phyloP scores from a whole-genome alignment of 2,329 filamentous ascomycete genomes.

The Lasiodiplodia gonubiensis region DNA sequence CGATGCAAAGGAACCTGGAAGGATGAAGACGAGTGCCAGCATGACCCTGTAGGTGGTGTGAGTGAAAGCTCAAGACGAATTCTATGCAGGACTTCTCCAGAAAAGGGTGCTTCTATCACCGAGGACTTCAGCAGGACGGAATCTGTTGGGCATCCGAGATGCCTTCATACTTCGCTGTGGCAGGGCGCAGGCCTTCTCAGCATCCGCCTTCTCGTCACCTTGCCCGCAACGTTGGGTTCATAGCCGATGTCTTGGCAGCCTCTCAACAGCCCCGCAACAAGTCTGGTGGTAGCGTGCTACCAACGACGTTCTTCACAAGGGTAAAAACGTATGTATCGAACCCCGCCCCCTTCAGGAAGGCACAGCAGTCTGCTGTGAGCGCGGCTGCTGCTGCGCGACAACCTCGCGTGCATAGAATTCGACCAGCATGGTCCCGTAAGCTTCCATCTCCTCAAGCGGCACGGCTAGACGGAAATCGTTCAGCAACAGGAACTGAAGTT shows the following conservation, averaged over 20 bases:
- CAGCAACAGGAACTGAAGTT: conserved; percentile 91
- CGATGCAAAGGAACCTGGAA: conserved; percentile 15
- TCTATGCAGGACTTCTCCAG: conserved; percentile 25
- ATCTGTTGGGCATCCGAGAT: conserved; percentile 13
- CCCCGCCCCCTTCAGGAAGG: conserved; percentile 11
- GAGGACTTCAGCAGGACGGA: conserved; percentile 12
- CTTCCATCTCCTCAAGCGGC: conserved; percentile 92
- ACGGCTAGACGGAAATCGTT: conserved; percentile 96
- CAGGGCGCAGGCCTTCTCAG: conserved; percentile 4
- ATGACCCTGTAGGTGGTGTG: not conserved
- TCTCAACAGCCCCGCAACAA: not conserved
- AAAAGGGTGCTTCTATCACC: conserved; percentile 16
- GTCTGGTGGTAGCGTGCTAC: not conserved
- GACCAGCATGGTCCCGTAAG: conserved; percentile 97
- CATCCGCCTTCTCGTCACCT: not conserved
- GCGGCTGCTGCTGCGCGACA: conserved; percentile 57
- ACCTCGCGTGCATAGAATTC: conserved; percentile 97
- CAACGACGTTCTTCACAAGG: not conserved
- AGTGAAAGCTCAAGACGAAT: conserved; percentile 12
- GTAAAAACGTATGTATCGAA: conserved; percentile 9
- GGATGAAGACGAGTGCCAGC: conserved; percentile 13
- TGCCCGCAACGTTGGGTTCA: not conserved
- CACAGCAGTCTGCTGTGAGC: not conserved
- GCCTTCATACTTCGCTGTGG: not conserved
- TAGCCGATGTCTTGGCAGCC: not conserved